Percentiles rank a stretch among this genome's conserved stretches.
Evolutionary conservation across 176 grass and related monocot species (phyloP).

Genomic region (Oryza brachyantha): DNA sequence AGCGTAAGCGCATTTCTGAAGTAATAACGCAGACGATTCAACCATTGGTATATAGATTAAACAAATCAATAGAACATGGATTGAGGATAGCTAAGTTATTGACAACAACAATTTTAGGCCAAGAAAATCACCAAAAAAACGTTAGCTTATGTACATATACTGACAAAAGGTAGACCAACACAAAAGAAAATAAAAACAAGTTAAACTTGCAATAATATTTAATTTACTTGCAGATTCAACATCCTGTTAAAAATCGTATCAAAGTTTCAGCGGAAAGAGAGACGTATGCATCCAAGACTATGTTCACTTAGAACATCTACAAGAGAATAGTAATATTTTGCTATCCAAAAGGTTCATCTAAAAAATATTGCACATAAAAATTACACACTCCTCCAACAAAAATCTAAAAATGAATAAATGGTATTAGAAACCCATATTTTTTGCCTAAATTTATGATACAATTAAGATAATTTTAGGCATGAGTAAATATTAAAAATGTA

Average conservation of each 20-base stretch:
- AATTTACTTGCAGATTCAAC: not conserved
- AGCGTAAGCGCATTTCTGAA: not conserved
- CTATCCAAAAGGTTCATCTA: too few species aligned
- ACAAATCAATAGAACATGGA: not conserved
- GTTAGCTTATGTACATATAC: not conserved
- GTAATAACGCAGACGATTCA: not conserved
- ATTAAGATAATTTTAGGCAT: too few species aligned
- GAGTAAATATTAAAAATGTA: too few species aligned
- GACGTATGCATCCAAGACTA: too few species aligned
- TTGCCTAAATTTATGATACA: too few species aligned
- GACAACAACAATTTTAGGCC: not conserved
- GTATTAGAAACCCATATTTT: too few species aligned
- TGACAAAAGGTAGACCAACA: not conserved
- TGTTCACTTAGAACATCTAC: too few species aligned
- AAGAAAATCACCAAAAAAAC: not conserved
- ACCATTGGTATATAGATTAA: not conserved
- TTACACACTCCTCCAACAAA: too few species aligned
- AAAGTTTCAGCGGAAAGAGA: too few species aligned
- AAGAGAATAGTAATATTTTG: too few species aligned
- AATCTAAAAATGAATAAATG: too few species aligned
- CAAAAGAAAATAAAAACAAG: not conserved
- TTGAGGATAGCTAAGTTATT: not conserved
- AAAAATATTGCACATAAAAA: too few species aligned
- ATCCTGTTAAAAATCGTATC: not conserved
- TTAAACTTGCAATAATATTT: not conserved